Conservation (phyloP, 345 rosid genomes). For the Euclidium syriacum region DNA sequence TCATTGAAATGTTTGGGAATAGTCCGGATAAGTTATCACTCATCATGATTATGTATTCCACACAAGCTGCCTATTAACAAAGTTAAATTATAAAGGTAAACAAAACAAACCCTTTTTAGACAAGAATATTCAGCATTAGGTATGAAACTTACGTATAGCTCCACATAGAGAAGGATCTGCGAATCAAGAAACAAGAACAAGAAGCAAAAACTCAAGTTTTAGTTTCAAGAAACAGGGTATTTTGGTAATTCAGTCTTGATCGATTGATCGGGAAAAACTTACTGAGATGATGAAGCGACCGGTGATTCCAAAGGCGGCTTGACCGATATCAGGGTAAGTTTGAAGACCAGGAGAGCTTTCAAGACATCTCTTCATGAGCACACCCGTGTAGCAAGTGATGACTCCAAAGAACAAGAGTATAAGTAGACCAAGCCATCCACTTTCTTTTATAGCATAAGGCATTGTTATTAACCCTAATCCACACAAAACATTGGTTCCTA, state of each 20-base stretch:
- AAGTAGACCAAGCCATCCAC: slow-evolving; percentile 74
- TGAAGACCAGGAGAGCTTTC: slow-evolving; percentile 67
- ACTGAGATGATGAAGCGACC: slow-evolving; percentile 62
- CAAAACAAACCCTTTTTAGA: no score
- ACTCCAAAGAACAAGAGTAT: slow-evolving; percentile 49
- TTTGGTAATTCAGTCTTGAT: not conserved
- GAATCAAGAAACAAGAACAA: slow-evolving; percentile 17
- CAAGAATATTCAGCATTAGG: not conserved
- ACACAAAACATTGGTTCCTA: slow-evolving; percentile 71
- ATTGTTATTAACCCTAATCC: slow-evolving; percentile 69
- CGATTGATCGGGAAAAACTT: slow-evolving; percentile 20
- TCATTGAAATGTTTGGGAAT: slow-evolving; percentile 50
- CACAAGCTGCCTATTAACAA: slow-evolving; percentile 59
- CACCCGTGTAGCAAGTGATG: slow-evolving; percentile 61
- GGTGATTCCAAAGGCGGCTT: slow-evolving; percentile 69
- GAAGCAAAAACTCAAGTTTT: slow-evolving; percentile 24
- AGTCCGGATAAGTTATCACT: slow-evolving; percentile 66
- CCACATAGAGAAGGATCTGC: slow-evolving; percentile 68
- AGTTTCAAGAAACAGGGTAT: slow-evolving; percentile 19
- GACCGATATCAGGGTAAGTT: slow-evolving; percentile 84
- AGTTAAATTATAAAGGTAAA: not conserved
- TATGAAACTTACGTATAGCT: slow-evolving; percentile 62
- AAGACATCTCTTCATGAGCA: slow-evolving; percentile 59
- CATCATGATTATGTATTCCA: slow-evolving; percentile 80
- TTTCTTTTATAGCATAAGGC: slow-evolving; percentile 70